These are phyloP conservation scores for Lineolata rhizophorae DNA, from an alignment of 495 filamentous ascomycete species.

Conservation along the genomic window DNA sequence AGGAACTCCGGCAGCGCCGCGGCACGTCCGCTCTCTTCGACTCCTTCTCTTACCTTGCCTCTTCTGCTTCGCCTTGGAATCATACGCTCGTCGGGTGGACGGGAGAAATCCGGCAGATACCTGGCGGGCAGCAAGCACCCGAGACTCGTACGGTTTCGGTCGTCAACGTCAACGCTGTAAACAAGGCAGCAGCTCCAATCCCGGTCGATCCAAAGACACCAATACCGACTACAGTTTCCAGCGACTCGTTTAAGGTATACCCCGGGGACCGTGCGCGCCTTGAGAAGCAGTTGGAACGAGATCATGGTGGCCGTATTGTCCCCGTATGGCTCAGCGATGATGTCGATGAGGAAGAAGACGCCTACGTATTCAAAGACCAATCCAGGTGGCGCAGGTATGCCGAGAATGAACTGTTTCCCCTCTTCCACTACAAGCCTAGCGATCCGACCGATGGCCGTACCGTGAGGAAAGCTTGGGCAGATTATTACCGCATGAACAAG, in stretches of 20 bases:
- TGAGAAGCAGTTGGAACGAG: slow-evolving; percentile 42
- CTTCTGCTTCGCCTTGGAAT: slow-evolving; percentile 52
- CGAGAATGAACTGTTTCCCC: slow-evolving; percentile 69
- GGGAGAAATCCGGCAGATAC: slow-evolving; percentile 46
- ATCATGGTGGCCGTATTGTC: slow-evolving; percentile 44
- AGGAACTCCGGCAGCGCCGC: slow-evolving; percentile 48
- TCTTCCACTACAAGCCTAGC: slow-evolving; percentile 86
- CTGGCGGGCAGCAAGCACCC: slow-evolving; percentile 11
- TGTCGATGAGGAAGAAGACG: slow-evolving; percentile 34
- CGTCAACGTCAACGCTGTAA: slow-evolving; percentile 18
- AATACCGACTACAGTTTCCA: slow-evolving; percentile 16
- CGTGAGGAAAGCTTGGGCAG: slow-evolving; percentile 64
- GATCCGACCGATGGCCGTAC: slow-evolving; percentile 64
- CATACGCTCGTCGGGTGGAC: slow-evolving; percentile 85
- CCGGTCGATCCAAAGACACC: slow-evolving; percentile 37
- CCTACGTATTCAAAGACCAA: slow-evolving; percentile 47
- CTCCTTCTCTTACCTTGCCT: slow-evolving; percentile 64
- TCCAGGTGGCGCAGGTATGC: slow-evolving; percentile 68
- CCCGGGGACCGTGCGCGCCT: slow-evolving; percentile 42
- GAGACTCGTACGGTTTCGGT: slow-evolving; percentile 19
- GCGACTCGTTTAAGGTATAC: slow-evolving; percentile 40
- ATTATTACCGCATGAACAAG: slow-evolving; percentile 73
- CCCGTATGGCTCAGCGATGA: slow-evolving; percentile 76
- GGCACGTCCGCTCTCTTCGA: slow-evolving; percentile 81
- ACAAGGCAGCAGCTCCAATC: slow-evolving; percentile 48